These are phyloP conservation scores for Apophysomyces elegans DNA, from an alignment of 371 early-diverging fungal genomes.

Conservation along the genomic window DNA sequence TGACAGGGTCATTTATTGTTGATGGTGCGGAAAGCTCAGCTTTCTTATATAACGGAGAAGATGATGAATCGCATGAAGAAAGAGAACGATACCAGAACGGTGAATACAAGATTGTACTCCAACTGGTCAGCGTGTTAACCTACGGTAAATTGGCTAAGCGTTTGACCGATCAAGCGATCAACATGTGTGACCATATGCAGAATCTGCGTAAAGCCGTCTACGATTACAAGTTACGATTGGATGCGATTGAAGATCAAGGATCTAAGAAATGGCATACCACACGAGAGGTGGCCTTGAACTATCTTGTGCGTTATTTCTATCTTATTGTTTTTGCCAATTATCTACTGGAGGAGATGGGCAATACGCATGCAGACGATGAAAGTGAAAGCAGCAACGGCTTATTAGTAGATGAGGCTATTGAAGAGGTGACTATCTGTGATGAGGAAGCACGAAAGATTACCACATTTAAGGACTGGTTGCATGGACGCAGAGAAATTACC, in stretches of 20 bases:
- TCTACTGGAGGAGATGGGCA: constrained; percentile 62
- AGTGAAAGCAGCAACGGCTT: background rate
- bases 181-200: constrained; percentile 79
- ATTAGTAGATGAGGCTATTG: background rate
- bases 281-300: constrained; percentile 58
- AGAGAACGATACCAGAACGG: constrained; percentile 58
- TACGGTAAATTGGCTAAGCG: constrained; percentile 72
- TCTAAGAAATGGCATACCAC: constrained; percentile 53
- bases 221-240: constrained; percentile 65
- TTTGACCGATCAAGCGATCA: constrained; percentile 73
- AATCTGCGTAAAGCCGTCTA: constrained; percentile 73
- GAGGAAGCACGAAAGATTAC: constrained; percentile 46
- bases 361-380: constrained; percentile 6
- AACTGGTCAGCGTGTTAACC: constrained; percentile 68
- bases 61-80: constrained; percentile 46
- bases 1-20: constrained; percentile 33
- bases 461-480: constrained; percentile 57
- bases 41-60: constrained; percentile 19
- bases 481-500: constrained; percentile 55
- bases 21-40: constrained; percentile 16
- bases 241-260: constrained; percentile 50
- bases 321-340: constrained; percentile 77
- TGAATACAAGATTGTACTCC: constrained; percentile 70
- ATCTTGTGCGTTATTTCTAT: constrained; percentile 75
- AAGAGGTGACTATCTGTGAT: constrained; percentile 20